Conservation (phyloP, 2,329 filamentous ascomycete genomes). For the Diplodia corticola region DNA sequence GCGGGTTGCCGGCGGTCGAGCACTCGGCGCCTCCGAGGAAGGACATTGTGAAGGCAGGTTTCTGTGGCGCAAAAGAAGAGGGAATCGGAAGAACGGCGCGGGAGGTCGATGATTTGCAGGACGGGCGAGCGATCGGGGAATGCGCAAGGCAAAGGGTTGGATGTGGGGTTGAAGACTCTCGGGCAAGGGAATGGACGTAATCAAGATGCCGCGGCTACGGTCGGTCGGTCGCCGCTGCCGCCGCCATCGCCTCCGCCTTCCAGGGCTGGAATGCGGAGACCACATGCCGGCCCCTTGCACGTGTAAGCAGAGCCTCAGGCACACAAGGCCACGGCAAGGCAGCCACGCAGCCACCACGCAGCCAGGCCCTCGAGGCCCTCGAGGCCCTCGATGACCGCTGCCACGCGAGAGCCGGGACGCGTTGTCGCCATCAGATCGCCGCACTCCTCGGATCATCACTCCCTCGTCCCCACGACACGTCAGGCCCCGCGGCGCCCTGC, state of each 20-base stretch:
- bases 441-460: background rate
- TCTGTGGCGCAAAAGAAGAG: background rate
- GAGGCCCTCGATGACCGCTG: background rate
- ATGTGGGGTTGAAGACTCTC: constrained; percentile 7
- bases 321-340: background rate
- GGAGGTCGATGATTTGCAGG: background rate
- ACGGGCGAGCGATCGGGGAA: background rate
- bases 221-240: constrained; percentile 3
- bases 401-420: constrained; percentile 1
- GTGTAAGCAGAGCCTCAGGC: background rate
- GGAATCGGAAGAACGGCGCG: background rate
- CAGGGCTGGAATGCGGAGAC: background rate
- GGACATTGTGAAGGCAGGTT: constrained; percentile 65
- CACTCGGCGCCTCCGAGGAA: constrained; percentile 96
- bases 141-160: background rate
- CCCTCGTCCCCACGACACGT: constrained; percentile 2
- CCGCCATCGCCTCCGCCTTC: constrained; percentile 8
- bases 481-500: background rate
- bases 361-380: too few species aligned
- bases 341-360: too few species aligned
- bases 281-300: background rate
- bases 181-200: constrained; percentile 9
- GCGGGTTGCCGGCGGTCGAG: constrained; percentile 91
- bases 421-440: background rate
- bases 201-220: constrained; percentile 17